Conservation (phyloP, 2,329 filamentous ascomycete genomes). For the Gnomoniopsis smithogilvyi region DNA sequence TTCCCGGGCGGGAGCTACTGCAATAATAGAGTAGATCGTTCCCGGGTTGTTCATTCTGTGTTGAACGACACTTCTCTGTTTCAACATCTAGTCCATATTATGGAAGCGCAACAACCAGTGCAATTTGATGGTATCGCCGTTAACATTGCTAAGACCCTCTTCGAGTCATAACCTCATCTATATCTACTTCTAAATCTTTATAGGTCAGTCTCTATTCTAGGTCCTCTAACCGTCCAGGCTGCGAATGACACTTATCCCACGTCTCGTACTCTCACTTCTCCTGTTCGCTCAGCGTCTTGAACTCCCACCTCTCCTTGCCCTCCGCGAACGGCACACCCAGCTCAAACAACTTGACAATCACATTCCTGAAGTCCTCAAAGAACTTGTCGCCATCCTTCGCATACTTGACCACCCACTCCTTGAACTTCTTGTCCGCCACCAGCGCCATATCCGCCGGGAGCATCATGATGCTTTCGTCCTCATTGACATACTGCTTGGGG, state of each 20-base stretch:
- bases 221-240: no score
- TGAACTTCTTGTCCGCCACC: constrained; percentile 84
- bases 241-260: no score
- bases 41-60: no score
- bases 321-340: constrained; percentile 85
- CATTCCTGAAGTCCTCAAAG: constrained; percentile 88
- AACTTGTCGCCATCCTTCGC: constrained; percentile 87
- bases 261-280: neutral
- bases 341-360: constrained; percentile 82
- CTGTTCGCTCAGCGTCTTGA: constrained; percentile 56
- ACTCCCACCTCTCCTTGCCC: constrained; percentile 56
- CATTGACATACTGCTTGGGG: constrained; percentile 83
- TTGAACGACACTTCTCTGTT: no score
- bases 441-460: constrained; percentile 87
- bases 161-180: no score
- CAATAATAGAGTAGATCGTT: neutral
- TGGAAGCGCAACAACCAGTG: no score
- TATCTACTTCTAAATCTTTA: no score
- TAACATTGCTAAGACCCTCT: no score
- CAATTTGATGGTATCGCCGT: no score
- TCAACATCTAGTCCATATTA: no score
- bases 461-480: constrained; percentile 92
- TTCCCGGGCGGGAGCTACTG: neutral
- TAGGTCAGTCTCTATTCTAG: no score
- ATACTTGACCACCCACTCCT: constrained; percentile 76